Evolutionary conservation across 768 basidiomycete genomes (phyloP).

Genomic region (Galerina sulciceps): DNA sequence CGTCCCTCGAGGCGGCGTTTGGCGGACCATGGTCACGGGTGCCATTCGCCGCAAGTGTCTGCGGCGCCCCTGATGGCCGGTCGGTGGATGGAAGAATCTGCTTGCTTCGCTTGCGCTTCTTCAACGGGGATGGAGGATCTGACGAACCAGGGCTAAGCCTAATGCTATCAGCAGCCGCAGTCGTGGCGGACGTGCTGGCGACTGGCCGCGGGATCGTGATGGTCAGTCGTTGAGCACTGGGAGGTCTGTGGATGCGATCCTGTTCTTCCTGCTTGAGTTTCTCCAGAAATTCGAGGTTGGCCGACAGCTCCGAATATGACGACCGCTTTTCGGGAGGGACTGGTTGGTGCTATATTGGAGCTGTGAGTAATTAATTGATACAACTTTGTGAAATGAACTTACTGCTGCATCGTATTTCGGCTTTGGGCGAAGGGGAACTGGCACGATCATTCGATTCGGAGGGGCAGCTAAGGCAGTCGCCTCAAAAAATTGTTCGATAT

Average conservation of each 20-base stretch:
- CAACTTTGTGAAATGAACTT: not conserved
- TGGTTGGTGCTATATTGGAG: constrained; percentile 19
- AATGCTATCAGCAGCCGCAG: not conserved
- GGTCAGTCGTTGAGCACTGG: not conserved
- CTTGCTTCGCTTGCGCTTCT: constrained; percentile 7
- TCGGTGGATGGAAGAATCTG: not conserved
- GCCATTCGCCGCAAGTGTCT: not conserved
- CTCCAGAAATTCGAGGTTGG: constrained; percentile 25
- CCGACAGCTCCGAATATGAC: constrained; percentile 28
- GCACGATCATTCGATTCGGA: not conserved
- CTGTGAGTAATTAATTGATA: not conserved
- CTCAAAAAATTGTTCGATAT: not conserved
- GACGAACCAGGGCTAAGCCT: not conserved
- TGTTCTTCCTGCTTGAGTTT: constrained; percentile 14
- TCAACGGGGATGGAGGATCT: not conserved
- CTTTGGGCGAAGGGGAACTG: not conserved
- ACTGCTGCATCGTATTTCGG: constrained; percentile 2
- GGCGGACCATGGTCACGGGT: not conserved
- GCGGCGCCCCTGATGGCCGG: not conserved
- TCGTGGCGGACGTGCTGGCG: not conserved
- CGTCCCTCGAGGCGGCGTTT: not conserved
- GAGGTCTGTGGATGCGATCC: not conserved
- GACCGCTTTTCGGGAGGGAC: constrained; percentile 26
- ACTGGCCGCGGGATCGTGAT: not conserved
- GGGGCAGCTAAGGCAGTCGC: not conserved